Percentiles rank a stretch among this genome's conserved stretches.
phyloP scores from a whole-genome alignment of 1,139 yeast genomes.

The Hyphopichia burtonii region DNA sequence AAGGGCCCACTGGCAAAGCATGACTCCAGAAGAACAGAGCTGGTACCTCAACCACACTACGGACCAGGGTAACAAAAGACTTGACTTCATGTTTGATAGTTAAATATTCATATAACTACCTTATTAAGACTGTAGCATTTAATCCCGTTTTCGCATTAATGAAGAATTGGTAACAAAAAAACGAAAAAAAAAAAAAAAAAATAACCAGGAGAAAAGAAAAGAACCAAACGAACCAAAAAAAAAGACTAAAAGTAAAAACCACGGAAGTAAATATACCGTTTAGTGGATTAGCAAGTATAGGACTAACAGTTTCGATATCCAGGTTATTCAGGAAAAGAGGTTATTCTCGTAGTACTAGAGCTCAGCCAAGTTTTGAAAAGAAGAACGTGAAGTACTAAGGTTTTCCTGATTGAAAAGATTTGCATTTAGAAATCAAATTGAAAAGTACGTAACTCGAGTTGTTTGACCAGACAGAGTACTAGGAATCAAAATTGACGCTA shows the following conservation, averaged over 20 bases:
- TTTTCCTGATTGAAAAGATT: too few relatives aligned
- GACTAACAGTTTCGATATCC: too few relatives aligned
- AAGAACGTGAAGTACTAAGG: too few relatives aligned
- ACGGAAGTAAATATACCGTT: not conserved
- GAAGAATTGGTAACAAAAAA: not conserved
- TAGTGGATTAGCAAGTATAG: not conserved
- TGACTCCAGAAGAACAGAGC: slow-evolving; percentile 47
- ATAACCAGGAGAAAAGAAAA: not conserved
- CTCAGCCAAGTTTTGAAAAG: too few relatives aligned
- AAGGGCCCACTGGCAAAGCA: slow-evolving; percentile 43
- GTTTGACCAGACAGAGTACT: too few relatives aligned
- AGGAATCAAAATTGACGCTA: too few relatives aligned
- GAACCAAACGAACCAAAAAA: not conserved
- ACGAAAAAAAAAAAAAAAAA: not conserved
- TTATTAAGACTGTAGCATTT: not conserved
- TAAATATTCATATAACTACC: not conserved
- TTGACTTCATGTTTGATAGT: slow-evolving; percentile 45
- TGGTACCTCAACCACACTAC: slow-evolving; percentile 41
- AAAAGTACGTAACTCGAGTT: too few relatives aligned
- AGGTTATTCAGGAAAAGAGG: too few relatives aligned
- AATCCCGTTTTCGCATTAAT: slow-evolving; percentile 5
- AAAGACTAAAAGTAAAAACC: too few relatives aligned
- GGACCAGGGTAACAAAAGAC: slow-evolving; percentile 54
- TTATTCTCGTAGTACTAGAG: too few relatives aligned
- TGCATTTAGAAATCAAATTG: too few relatives aligned